phyloP scores from a whole-genome alignment of 148 eudicot species.

The Spergularia marina region DNA sequence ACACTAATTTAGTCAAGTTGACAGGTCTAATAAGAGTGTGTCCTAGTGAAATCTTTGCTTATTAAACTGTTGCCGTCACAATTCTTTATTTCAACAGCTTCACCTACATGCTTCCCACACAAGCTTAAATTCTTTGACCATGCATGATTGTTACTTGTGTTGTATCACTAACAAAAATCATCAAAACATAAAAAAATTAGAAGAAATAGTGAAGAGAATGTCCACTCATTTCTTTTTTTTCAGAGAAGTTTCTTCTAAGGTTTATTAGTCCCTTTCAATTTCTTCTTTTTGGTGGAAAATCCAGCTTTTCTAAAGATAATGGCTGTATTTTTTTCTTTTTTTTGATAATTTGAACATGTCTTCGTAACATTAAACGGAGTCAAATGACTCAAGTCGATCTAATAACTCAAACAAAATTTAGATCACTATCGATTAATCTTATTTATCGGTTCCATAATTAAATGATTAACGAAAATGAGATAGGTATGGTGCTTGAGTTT shows the following conservation, averaged over 20 bases:
- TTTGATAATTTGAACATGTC: constrained; percentile 13
- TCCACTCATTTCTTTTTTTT: background rate
- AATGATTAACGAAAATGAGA: background rate
- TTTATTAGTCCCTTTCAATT: constrained; percentile 26
- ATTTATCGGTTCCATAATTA: background rate
- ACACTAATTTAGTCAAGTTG: too few relatives aligned
- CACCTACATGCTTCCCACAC: constrained; percentile 12
- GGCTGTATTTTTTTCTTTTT: background rate
- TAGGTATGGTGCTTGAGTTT: too few relatives aligned
- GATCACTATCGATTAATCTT: background rate
- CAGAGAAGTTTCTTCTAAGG: constrained; percentile 10
- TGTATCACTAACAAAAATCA: background rate
- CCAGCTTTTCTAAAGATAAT: background rate
- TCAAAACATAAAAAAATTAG: background rate
- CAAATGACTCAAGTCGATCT: constrained; percentile 15
- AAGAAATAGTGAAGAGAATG: background rate
- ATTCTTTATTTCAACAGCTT: background rate
- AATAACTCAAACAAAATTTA: background rate
- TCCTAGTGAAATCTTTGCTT: too few relatives aligned
- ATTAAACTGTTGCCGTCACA: background rate
- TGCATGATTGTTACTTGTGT: background rate
- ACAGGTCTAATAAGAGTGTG: too few relatives aligned
- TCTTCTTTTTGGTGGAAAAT: background rate
- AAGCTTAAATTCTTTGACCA: constrained; percentile 3
- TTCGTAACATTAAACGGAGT: constrained; percentile 13